Evolutionary conservation across 495 filamentous ascomycete species (phyloP).

Genomic region (Hypoxylon trugodes): DNA sequence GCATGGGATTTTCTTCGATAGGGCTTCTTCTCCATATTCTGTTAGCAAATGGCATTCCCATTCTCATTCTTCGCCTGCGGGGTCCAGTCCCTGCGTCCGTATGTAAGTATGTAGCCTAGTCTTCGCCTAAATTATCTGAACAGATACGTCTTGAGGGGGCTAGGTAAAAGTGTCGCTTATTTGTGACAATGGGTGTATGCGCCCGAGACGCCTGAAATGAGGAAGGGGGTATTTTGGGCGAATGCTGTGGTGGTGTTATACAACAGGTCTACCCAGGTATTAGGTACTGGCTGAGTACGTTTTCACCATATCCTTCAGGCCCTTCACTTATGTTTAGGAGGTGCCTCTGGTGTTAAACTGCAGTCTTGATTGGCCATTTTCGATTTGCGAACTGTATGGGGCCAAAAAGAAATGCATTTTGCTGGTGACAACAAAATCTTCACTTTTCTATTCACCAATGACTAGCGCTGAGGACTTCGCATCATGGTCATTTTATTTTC

Average conservation of each 20-base stretch:
- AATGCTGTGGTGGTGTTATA: neutral
- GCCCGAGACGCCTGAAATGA: slow-evolving; percentile 6
- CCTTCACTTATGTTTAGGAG: too few relatives aligned
- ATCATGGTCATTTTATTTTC: too few relatives aligned
- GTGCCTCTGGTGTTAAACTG: too few relatives aligned
- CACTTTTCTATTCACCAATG: too few relatives aligned
- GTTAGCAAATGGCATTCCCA: slow-evolving; percentile 16
- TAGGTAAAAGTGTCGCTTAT: neutral
- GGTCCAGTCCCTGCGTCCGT: neutral
- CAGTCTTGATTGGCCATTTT: neutral
- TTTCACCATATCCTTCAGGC: neutral
- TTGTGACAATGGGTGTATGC: neutral
- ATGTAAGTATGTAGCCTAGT: neutral
- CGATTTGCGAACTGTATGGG: neutral
- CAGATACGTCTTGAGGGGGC: neutral
- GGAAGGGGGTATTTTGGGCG: neutral
- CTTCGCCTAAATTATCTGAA: neutral
- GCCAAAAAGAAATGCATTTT: neutral
- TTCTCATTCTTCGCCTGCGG: neutral
- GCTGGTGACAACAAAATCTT: too few relatives aligned
- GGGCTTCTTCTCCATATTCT: slow-evolving; percentile 16
- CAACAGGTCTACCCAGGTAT: neutral
- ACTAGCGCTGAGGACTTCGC: too few relatives aligned
- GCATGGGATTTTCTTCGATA: slow-evolving; percentile 25
- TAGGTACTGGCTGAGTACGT: neutral